These are phyloP conservation scores for Aspergillus texensis DNA, from an alignment of 2,329 filamentous ascomycete species.

Conservation along the genomic window DNA sequence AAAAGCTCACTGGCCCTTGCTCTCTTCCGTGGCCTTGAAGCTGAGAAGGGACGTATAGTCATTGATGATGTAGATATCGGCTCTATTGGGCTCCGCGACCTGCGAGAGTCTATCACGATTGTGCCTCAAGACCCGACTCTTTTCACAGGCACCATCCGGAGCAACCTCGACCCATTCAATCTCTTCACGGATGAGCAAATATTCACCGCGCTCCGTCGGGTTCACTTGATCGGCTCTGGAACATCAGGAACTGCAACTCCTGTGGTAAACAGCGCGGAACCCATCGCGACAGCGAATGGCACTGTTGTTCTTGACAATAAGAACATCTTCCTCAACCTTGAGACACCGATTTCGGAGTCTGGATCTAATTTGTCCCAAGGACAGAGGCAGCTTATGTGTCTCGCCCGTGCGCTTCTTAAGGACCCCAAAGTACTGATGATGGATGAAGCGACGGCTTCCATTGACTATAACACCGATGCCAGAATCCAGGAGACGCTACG, in stretches of 20 bases:
- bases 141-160: constrained; percentile 88
- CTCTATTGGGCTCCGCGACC: constrained; percentile 85
- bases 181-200: constrained; percentile 89
- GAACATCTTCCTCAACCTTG: constrained; percentile 88
- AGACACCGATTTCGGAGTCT: constrained; percentile 81
- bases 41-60: constrained; percentile 83
- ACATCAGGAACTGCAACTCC: constrained; percentile 41
- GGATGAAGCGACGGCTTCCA: constrained; percentile 97
- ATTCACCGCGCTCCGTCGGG: constrained; percentile 80
- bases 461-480: constrained; percentile 92
- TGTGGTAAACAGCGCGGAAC: constrained; percentile 33
- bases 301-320: constrained; percentile 69
- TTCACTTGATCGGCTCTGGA: constrained; percentile 72
- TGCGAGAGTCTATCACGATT: constrained; percentile 93
- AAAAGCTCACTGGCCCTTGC: constrained; percentile 95
- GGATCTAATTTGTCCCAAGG: constrained; percentile 95
- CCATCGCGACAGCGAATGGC: constrained; percentile 21
- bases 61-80: constrained; percentile 92
- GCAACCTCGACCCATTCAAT: constrained; percentile 89
- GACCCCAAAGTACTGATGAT: constrained; percentile 92
- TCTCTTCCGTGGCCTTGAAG: constrained; percentile 90
- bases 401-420: constrained; percentile 90
- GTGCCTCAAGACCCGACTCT: constrained; percentile 93
- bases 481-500: constrained; percentile 97
- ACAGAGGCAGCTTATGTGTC: constrained; percentile 89